These are phyloP conservation scores for Boletus smithii DNA, from an alignment of 1,284 basidiomycete species.

Conservation along the genomic window DNA sequence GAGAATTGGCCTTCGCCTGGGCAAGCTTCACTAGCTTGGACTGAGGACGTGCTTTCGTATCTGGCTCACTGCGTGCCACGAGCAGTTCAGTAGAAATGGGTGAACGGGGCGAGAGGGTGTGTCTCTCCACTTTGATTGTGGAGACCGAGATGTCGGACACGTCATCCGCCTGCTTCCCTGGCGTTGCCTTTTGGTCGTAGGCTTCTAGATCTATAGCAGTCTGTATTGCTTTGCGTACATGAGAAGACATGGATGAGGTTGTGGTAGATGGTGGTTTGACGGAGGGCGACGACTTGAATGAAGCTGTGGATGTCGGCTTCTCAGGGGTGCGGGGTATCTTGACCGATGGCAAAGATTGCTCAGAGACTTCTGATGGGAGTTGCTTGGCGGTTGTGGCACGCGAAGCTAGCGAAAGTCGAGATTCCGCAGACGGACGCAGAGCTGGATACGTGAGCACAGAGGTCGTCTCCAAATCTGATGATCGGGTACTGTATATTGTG, in stretches of 20 bases:
- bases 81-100: constrained; percentile 9
- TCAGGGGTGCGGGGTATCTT: constrained; percentile 16
- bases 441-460: constrained; percentile 65
- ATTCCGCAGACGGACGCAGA: constrained; percentile 60
- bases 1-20: constrained; percentile 50
- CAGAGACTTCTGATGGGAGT: constrained; percentile 21
- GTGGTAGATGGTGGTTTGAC: constrained; percentile 29
- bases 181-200: constrained; percentile 18
- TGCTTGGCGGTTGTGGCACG: constrained; percentile 18
- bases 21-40: constrained; percentile 73
- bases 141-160: constrained; percentile 25
- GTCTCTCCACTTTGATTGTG: constrained; percentile 19
- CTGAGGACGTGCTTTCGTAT: constrained; percentile 39
- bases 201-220: constrained; percentile 49
- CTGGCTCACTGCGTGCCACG: constrained; percentile 13
- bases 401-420: constrained; percentile 41
- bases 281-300: constrained; percentile 24
- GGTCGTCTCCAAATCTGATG: constrained; percentile 41
- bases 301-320: constrained; percentile 12
- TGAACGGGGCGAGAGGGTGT: constrained; percentile 2
- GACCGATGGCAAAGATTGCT: constrained; percentile 7
- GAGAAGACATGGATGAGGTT: constrained; percentile 51
- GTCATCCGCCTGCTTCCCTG: constrained; percentile 12
- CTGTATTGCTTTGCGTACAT: constrained; percentile 60
- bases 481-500: constrained; percentile 43